Conservation (phyloP, 202 grass and related monocot genomes). For the Hordeum pubiflorum region DNA sequence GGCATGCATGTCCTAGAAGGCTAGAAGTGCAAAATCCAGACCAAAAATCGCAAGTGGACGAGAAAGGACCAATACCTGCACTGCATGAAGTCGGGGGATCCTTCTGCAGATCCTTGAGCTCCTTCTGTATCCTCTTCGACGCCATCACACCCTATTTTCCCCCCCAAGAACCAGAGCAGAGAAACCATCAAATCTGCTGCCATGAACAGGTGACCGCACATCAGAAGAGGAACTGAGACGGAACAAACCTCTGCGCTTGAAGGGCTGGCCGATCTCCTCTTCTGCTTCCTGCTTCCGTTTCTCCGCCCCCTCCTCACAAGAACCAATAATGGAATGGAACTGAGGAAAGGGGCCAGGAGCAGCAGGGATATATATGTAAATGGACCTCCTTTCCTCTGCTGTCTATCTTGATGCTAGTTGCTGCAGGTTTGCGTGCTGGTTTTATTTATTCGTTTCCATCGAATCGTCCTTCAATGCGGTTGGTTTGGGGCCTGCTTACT, state of each 20-base stretch:
- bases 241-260: conserved; percentile 8
- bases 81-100: conserved; percentile 89
- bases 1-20: not conserved
- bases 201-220: not conserved
- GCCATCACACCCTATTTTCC: conserved; percentile 34
- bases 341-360: not conserved
- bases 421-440: conserved; percentile 31
- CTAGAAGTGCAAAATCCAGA: not conserved
- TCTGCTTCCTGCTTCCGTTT: conserved; percentile 11
- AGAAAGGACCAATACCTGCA: conserved; percentile 47
- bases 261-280: not conserved
- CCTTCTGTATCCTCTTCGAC: conserved; percentile 84
- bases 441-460: conserved; percentile 31
- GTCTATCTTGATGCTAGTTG: not conserved
- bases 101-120: conserved; percentile 93
- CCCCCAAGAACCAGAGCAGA: conserved; percentile 2
- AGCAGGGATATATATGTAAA: conserved; percentile 40
- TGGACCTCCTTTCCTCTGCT: not conserved
- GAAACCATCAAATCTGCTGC: conserved; percentile 14
- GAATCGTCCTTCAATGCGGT: not conserved
- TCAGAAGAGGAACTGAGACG: not conserved
- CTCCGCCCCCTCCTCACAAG: conserved; percentile 6
- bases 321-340: conserved; percentile 49
- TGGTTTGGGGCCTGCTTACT: conserved; percentile 15
- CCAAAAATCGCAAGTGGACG: not conserved